phyloP scores from a whole-genome alignment of 2,329 filamentous ascomycete species.

The Arthrinium phaeospermum region DNA sequence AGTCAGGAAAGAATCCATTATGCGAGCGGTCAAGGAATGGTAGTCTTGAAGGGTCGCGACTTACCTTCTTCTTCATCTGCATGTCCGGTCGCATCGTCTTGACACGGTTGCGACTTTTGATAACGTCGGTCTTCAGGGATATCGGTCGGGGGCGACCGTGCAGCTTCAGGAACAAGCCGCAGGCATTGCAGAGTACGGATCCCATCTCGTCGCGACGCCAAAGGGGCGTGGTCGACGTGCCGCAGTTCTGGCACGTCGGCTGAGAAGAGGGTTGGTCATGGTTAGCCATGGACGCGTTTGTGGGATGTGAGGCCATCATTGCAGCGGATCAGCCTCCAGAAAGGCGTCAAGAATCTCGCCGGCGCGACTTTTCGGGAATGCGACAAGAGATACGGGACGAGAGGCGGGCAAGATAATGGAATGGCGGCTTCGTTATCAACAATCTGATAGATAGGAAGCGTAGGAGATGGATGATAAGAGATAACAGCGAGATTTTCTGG shows the following conservation, averaged over 20 bases:
- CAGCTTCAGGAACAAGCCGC: constrained; percentile 95
- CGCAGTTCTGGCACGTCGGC: constrained; percentile 96
- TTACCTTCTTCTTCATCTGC: constrained; percentile 80
- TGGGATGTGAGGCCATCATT: constrained; percentile 45
- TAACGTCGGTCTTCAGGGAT: constrained; percentile 97
- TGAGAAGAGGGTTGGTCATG: constrained; percentile 69
- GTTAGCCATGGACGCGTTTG: constrained; percentile 58
- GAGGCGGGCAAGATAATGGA: constrained; percentile 14
- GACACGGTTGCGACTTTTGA: constrained; percentile 98
- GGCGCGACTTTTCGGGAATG: background rate
- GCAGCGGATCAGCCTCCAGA: constrained; percentile 24
- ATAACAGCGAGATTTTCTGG: constrained; percentile 17
- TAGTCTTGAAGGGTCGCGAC: constrained; percentile 19
- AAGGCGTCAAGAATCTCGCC: constrained; percentile 10
- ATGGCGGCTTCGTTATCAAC: constrained; percentile 17
- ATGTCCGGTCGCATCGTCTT: constrained; percentile 84
- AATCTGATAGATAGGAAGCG: constrained; percentile 17
- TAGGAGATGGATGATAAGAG: constrained; percentile 16
- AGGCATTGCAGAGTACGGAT: constrained; percentile 97
- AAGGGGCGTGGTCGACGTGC: constrained; percentile 91
- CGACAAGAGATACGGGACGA: constrained; percentile 8
- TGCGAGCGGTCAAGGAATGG: background rate
- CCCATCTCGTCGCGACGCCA: constrained; percentile 98
- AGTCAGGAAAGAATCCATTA: constrained; percentile 21
- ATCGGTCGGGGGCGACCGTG: constrained; percentile 93